Evolutionary conservation across 345 rosid genomes (phyloP).

Genomic region (Litchi chinensis): DNA sequence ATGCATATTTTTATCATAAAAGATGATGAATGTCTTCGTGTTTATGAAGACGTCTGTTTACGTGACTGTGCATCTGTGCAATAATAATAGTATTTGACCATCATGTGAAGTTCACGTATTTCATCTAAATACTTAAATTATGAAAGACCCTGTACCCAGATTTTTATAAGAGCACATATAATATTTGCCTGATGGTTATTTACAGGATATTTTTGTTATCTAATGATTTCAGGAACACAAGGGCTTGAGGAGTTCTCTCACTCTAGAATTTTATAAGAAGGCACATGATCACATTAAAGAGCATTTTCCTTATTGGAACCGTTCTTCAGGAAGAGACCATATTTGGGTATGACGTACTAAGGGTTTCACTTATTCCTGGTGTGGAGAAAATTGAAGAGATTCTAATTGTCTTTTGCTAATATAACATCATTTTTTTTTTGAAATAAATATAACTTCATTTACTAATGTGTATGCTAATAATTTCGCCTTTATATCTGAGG

Average conservation of each 20-base stretch:
- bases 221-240: slow-evolving; percentile 60
- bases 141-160: neutral
- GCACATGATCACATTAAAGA: slow-evolving; percentile 71
- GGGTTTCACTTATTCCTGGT: slow-evolving; percentile 12
- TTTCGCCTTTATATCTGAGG: slow-evolving; percentile 35
- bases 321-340: slow-evolving; percentile 87
- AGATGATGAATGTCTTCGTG: slow-evolving; percentile 1
- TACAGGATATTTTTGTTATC: neutral
- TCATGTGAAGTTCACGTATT: neutral
- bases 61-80: neutral
- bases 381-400: neutral
- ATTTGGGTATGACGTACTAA: slow-evolving; percentile 69
- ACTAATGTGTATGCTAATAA: slow-evolving; percentile 32
- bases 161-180: neutral
- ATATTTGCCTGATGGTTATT: neutral
- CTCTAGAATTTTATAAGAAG: slow-evolving; percentile 78
- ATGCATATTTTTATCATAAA: neutral
- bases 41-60: neutral
- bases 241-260: slow-evolving; percentile 89
- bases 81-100: neutral
- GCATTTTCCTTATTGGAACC: slow-evolving; percentile 85
- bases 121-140: neutral
- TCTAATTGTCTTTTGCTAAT: slow-evolving; percentile 7
- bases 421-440: neutral
- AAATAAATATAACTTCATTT: no score